These are phyloP conservation scores for Grosmannia clavigera DNA, from an alignment of 2,329 filamentous ascomycete genomes.

Conservation along the genomic window DNA sequence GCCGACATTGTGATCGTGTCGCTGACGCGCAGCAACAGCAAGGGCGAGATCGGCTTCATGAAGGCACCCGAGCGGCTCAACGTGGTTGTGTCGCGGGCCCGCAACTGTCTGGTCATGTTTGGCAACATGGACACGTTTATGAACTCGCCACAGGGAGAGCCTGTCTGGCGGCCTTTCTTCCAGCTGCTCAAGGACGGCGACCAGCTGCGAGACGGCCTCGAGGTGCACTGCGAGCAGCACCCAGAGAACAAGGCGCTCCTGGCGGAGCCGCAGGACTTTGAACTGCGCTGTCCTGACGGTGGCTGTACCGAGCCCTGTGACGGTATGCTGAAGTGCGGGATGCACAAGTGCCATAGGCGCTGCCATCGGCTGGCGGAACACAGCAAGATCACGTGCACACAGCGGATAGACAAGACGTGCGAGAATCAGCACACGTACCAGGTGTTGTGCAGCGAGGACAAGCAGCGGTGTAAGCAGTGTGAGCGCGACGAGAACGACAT, in stretches of 20 bases:
- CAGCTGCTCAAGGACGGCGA: slow-evolving; percentile 36
- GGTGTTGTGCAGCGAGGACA: slow-evolving; percentile 31
- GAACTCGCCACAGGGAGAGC: background rate
- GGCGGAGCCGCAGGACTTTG: slow-evolving; percentile 42
- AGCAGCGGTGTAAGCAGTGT: slow-evolving; percentile 36
- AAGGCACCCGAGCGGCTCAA: slow-evolving; percentile 52
- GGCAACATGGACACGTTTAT: slow-evolving; percentile 59
- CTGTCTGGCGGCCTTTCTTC: slow-evolving; percentile 46
- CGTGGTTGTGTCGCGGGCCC: slow-evolving; percentile 55
- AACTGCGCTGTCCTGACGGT: slow-evolving; percentile 51
- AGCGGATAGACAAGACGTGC: slow-evolving; percentile 33
- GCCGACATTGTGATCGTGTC: slow-evolving; percentile 59
- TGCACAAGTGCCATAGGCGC: slow-evolving; percentile 43
- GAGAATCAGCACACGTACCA: slow-evolving; percentile 34
- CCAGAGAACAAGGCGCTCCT: slow-evolving; percentile 35
- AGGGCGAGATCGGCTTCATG: slow-evolving; percentile 60
- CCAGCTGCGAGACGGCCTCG: slow-evolving; percentile 47
- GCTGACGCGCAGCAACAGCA: slow-evolving; percentile 52
- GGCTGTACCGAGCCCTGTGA: slow-evolving; percentile 52
- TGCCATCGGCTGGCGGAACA: slow-evolving; percentile 55
- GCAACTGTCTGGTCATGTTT: slow-evolving; percentile 54
- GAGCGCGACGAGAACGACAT: slow-evolving; percentile 31
- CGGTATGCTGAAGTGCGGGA: slow-evolving; percentile 37
- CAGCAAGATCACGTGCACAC: slow-evolving; percentile 27
- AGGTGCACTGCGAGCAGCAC: slow-evolving; percentile 48